These are phyloP conservation scores for Hypoxylon rickii DNA, from an alignment of 495 filamentous ascomycete genomes.

Conservation along the genomic window DNA sequence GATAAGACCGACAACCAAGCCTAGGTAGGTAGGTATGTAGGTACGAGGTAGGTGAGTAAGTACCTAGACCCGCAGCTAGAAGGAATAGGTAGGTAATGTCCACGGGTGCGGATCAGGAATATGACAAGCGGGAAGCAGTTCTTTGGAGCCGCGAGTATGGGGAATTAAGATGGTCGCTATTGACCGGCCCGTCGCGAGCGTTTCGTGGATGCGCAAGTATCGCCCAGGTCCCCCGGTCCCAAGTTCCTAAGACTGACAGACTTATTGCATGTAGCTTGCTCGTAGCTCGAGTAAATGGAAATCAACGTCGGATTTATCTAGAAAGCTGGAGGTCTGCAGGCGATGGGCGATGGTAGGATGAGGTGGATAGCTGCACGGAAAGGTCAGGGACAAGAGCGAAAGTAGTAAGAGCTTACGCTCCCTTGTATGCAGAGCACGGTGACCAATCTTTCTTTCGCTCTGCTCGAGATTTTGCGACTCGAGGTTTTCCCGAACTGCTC, in stretches of 20 bases:
- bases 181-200: constrained; percentile 35
- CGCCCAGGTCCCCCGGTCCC: constrained; percentile 10
- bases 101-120: constrained; percentile 18
- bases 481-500: constrained; percentile 35
- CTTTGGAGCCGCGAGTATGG: constrained; percentile 32
- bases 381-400: constrained; percentile 21
- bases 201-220: constrained; percentile 27
- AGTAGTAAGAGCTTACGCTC: constrained; percentile 25
- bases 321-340: constrained; percentile 5
- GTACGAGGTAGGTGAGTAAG: constrained; percentile 3
- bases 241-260: constrained; percentile 1
- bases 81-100: constrained; percentile 5
- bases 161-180: constrained; percentile 36
- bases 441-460: constrained; percentile 14
- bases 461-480: constrained; percentile 31
- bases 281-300: constrained; percentile 17
- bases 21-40: too few species aligned
- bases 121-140: constrained; percentile 25
- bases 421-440: constrained; percentile 22
- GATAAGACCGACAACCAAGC: too few species aligned
- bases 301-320: constrained; percentile 20
- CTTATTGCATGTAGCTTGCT: not conserved
- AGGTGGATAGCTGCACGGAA: constrained; percentile 18
- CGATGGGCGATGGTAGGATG: constrained; percentile 21
- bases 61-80: constrained; percentile 10